A percentile compares a stretch with the other conserved stretches of the same genome.
These are phyloP conservation scores for Aspergillus saccharolyticus DNA, from an alignment of 495 filamentous ascomycete species.

Conservation along the genomic window DNA sequence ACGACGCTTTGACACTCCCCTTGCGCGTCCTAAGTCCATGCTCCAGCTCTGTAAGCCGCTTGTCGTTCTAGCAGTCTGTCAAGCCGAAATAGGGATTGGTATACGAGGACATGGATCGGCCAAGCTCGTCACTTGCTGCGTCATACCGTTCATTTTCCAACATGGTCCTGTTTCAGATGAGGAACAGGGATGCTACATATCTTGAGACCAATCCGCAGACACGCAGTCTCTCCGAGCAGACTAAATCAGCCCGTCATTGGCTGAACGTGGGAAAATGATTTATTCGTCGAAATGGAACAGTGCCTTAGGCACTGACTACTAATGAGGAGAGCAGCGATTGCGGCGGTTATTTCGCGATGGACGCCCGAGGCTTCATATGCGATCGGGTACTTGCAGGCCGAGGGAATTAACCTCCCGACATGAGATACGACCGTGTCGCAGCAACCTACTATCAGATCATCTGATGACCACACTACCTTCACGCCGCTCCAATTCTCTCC, in stretches of 20 bases:
- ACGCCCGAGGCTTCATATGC: background rate
- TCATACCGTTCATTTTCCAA: conserved; percentile 3
- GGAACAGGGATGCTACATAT: conserved; percentile 3
- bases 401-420: background rate
- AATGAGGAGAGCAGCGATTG: conserved; percentile 12
- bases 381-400: conserved; percentile 11
- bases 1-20: background rate
- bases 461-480: background rate
- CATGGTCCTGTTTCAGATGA: conserved; percentile 17
- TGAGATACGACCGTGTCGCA: conserved; percentile 3
- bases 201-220: conserved; percentile 15
- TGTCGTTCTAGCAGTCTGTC: background rate
- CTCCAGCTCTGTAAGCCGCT: background rate
- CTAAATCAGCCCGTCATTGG: conserved; percentile 9
- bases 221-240: background rate
- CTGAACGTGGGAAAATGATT: background rate
- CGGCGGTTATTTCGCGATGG: conserved; percentile 6
- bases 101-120: background rate
- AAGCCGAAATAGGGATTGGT: background rate
- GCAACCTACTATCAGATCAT: conserved; percentile 9
- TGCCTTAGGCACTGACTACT: conserved; percentile 6
- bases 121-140: conserved; percentile 8
- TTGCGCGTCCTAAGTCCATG: background rate
- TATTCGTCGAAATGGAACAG: background rate
- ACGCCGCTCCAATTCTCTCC: background rate